Conservation (phyloP, 2,329 filamentous ascomycete species). For the Exserohilum rostratum region DNA sequence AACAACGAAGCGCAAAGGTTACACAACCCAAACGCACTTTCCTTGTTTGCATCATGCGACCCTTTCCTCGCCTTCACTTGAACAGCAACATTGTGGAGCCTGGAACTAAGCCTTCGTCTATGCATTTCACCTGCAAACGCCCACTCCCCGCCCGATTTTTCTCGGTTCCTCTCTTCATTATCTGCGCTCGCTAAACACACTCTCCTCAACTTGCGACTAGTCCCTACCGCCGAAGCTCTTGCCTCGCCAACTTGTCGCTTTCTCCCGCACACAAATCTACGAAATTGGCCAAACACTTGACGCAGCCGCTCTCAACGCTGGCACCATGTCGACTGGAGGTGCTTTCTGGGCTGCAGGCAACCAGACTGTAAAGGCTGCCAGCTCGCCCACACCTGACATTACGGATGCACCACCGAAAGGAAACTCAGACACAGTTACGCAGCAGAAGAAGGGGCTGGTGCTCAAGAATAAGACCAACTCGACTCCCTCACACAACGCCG, state of each 20-base stretch:
- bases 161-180: neutral
- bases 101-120: too few relatives aligned
- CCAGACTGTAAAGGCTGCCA: slow-evolving; percentile 2
- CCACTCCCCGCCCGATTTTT: too few relatives aligned
- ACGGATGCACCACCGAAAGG: slow-evolving; percentile 1
- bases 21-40: too few relatives aligned
- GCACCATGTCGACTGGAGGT: slow-evolving; percentile 1
- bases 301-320: neutral
- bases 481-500: neutral
- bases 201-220: neutral
- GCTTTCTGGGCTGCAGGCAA: slow-evolving; percentile 13
- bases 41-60: too few relatives aligned
- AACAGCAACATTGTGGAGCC: too few relatives aligned
- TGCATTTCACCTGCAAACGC: too few relatives aligned
- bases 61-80: too few relatives aligned
- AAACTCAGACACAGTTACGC: neutral
- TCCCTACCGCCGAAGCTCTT: neutral
- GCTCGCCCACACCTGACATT: neutral
- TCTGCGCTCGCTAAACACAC: neutral
- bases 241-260: neutral
- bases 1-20: too few relatives aligned
- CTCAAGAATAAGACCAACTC: slow-evolving; percentile 11
- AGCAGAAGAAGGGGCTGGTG: slow-evolving; percentile 8
- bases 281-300: neutral
- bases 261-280: neutral